Percentiles rank a stretch among this genome's conserved stretches.
Evolutionary conservation across 768 basidiomycete species (phyloP).

Genomic region (Lyophyllum shimeji): DNA sequence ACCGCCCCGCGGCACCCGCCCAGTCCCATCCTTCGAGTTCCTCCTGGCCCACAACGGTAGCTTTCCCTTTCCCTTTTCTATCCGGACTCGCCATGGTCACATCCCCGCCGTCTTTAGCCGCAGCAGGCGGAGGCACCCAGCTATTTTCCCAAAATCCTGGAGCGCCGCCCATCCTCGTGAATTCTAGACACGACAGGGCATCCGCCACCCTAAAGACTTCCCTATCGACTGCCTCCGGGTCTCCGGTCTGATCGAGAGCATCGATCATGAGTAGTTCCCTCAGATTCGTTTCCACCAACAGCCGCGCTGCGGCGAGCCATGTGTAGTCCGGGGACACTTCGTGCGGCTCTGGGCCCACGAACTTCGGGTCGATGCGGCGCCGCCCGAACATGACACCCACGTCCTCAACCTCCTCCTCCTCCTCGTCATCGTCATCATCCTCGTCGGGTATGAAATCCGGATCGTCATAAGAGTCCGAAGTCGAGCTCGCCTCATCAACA

Average conservation of each 20-base stretch:
- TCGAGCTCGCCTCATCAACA: not conserved
- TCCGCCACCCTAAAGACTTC: constrained; percentile 11
- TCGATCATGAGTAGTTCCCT: constrained; percentile 31
- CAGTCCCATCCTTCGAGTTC: constrained; percentile 52
- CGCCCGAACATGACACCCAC: constrained; percentile 16
- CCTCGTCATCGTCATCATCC: constrained; percentile 16
- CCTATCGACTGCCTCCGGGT: not conserved
- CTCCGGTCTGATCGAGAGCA: not conserved
- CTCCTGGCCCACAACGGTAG: constrained; percentile 10
- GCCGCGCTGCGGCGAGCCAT: constrained; percentile 49
- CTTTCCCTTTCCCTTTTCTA: constrained; percentile 22
- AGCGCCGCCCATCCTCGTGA: constrained; percentile 38
- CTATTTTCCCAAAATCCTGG: constrained; percentile 38
- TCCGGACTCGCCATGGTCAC: not conserved
- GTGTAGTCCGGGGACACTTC: constrained; percentile 45
- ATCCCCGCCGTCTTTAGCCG: not conserved
- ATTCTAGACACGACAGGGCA: constrained; percentile 28
- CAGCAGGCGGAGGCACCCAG: not conserved
- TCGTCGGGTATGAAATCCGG: constrained; percentile 17
- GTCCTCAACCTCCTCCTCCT: constrained; percentile 10
- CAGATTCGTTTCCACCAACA: constrained; percentile 52
- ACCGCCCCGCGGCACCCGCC: constrained; percentile 54
- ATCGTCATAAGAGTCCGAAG: constrained; percentile 14
- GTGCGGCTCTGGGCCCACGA: constrained; percentile 20
- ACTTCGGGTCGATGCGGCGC: constrained; percentile 13